Evolutionary conservation across 306 rosid genomes (phyloP).

Genomic region (Cucumis cinereus): DNA sequence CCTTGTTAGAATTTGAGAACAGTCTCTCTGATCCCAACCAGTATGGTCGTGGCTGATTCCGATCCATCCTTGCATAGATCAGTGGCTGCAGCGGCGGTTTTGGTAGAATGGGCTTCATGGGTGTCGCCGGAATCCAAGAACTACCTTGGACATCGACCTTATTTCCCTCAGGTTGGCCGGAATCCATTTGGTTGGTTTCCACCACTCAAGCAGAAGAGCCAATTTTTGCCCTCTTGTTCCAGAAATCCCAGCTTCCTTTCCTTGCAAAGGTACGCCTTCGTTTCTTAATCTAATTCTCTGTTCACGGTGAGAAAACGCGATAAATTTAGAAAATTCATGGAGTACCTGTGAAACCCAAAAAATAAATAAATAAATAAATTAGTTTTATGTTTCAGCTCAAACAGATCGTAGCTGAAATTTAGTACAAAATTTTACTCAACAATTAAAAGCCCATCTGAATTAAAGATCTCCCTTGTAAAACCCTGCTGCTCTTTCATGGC

Average conservation of each 20-base stretch:
- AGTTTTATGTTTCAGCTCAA: neutral
- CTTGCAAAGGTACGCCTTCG: neutral
- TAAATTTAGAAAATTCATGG: neutral
- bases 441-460: neutral
- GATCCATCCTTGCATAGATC: constrained; percentile 4
- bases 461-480: constrained; percentile 6
- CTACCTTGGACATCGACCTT: neutral
- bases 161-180: neutral
- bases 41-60: neutral
- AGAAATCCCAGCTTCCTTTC: neutral
- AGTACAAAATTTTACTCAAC: neutral
- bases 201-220: neutral
- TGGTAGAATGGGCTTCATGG: constrained; percentile 7
- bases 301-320: constrained; percentile 1
- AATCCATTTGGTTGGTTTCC: neutral
- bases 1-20: neutral
- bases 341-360: neutral
- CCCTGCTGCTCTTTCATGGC: constrained; percentile 3
- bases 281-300: neutral
- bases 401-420: neutral
- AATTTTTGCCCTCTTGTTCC: neutral
- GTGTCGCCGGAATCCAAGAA: constrained; percentile 14
- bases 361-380: too few relatives aligned
- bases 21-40: constrained; percentile 5
- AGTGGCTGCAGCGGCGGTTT: neutral